Percentiles rank a stretch among this genome's conserved stretches.
Evolutionary conservation across 1,284 basidiomycete species (phyloP).

Genomic region (Peniophora sp.): DNA sequence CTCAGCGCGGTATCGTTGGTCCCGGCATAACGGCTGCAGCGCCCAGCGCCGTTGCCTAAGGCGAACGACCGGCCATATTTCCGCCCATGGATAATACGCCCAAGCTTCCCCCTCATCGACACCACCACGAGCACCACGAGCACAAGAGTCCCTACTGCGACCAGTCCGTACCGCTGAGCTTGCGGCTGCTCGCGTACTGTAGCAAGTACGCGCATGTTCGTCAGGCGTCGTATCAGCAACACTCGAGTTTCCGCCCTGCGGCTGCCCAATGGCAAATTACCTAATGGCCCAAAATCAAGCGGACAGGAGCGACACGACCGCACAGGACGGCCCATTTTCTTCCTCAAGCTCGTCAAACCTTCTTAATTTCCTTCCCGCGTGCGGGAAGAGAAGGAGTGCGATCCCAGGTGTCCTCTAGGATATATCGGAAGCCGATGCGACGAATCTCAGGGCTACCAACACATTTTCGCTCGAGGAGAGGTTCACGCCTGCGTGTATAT

Average conservation of each 20-base stretch:
- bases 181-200: slow-evolving; percentile 93
- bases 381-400: slow-evolving; percentile 26
- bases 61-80: too few relatives aligned
- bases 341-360: too few relatives aligned
- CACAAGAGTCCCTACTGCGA: slow-evolving; percentile 74
- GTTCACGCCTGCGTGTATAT: slow-evolving; percentile 90
- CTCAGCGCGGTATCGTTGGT: slow-evolving; percentile 10
- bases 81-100: not conserved
- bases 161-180: slow-evolving; percentile 86
- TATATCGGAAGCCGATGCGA: slow-evolving; percentile 25
- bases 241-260: slow-evolving; percentile 67
- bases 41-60: too few relatives aligned
- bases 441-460: too few relatives aligned
- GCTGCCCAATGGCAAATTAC: slow-evolving; percentile 29
- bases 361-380: slow-evolving; percentile 24
- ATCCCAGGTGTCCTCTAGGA: slow-evolving; percentile 14
- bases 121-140: slow-evolving; percentile 27
- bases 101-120: too few relatives aligned
- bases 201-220: slow-evolving; percentile 98
- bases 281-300: slow-evolving; percentile 3
- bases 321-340: too few relatives aligned
- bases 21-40: not conserved
- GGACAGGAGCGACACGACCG: too few relatives aligned
- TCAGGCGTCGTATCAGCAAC: slow-evolving; percentile 90
- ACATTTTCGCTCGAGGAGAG: slow-evolving; percentile 95